A percentile compares a stretch with the other conserved stretches of the same genome.
Conservation (phyloP, 2,329 filamentous ascomycete genomes). For the Thelonectria discophora region DNA sequence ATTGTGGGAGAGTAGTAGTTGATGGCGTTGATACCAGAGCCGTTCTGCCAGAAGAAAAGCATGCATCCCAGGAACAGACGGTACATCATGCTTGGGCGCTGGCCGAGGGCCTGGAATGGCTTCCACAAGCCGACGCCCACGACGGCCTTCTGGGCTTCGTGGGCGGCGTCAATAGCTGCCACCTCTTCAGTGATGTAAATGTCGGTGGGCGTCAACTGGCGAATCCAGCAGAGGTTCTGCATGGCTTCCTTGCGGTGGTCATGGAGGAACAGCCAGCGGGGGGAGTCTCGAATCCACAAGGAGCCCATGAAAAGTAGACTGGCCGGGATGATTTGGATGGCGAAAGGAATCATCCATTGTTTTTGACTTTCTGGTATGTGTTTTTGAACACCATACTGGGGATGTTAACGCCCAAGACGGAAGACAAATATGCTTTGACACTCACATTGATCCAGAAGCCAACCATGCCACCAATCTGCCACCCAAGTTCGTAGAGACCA, state of each 20-base stretch:
- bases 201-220: slow-evolving; percentile 57
- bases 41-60: slow-evolving; percentile 74
- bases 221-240: slow-evolving; percentile 62
- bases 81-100: slow-evolving; percentile 59
- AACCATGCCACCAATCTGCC: slow-evolving; percentile 61
- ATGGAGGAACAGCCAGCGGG: slow-evolving; percentile 67
- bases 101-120: slow-evolving; percentile 32
- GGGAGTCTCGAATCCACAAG: slow-evolving; percentile 62
- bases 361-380: slow-evolving; percentile 31
- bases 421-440: slow-evolving; percentile 1
- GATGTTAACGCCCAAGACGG: not conserved
- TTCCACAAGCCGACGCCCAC: slow-evolving; percentile 56
- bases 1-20: slow-evolving; percentile 39
- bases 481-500: slow-evolving; percentile 64
- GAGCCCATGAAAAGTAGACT: slow-evolving; percentile 59
- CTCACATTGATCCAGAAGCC: slow-evolving; percentile 59
- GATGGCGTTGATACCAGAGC: slow-evolving; percentile 56
- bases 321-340: slow-evolving; percentile 63
- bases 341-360: slow-evolving; percentile 61
- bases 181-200: slow-evolving; percentile 50
- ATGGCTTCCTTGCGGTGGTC: slow-evolving; percentile 61
- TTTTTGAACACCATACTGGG: slow-evolving; percentile 32
- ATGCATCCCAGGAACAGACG: slow-evolving; percentile 70
- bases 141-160: slow-evolving; percentile 68
- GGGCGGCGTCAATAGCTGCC: slow-evolving; percentile 32